Conservation (phyloP, 2,329 filamentous ascomycete genomes). For the Claviceps sp. region DNA sequence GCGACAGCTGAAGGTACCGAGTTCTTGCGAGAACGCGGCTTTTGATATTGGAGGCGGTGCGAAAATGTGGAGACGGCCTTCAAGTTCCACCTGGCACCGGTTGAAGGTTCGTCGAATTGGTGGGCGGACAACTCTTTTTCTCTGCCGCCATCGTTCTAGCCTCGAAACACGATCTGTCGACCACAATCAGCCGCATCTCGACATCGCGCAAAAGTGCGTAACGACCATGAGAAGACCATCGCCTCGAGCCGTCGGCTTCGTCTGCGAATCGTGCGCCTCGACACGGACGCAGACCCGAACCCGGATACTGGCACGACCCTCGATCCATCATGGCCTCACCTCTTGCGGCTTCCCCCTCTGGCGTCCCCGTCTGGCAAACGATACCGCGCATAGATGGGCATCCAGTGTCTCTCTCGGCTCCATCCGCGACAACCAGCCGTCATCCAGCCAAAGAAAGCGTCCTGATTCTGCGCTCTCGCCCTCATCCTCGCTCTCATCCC, state of each 20-base stretch:
- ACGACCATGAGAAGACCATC: constrained; percentile 10
- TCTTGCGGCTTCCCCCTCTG: constrained; percentile 5
- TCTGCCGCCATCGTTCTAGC: background rate
- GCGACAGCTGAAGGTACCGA: no score
- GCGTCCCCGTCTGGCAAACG: constrained; percentile 3
- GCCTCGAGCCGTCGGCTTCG: constrained; percentile 19
- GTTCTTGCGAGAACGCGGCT: no score
- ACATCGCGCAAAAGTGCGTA: background rate
- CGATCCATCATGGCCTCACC: constrained; percentile 14
- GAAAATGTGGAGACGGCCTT: no score
- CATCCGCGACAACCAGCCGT: constrained; percentile 1
- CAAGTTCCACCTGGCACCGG: no score
- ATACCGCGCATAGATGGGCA: constrained; percentile 13
- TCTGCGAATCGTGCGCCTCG: constrained; percentile 32
- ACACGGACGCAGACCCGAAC: constrained; percentile 16
- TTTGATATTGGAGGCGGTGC: no score
- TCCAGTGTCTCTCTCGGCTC: constrained; percentile 12
- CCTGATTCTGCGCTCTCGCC: background rate
- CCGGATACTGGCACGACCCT: constrained; percentile 12
- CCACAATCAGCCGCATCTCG: background rate
- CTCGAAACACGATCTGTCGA: background rate
- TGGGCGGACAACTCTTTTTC: no score
- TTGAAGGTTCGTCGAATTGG: no score
- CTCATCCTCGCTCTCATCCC: constrained; percentile 9
- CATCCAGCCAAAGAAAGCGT: background rate